Base-by-base conservation (phyloP, 1,284 basidiomycete species). In the Hemileia vastatrix region DNA sequence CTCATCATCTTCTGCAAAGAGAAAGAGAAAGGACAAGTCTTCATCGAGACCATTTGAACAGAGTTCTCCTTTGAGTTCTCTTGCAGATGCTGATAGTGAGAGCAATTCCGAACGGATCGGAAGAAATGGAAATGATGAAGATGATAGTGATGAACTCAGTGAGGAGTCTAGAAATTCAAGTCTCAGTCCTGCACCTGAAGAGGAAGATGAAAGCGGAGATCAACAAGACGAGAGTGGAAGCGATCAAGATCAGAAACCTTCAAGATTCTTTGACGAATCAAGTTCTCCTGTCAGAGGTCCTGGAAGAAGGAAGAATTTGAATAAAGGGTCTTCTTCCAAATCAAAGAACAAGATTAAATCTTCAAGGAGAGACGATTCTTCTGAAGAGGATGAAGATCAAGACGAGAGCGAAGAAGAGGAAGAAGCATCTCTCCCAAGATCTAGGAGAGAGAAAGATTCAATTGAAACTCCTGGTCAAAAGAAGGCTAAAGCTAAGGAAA, bases 111-210 rank as follows among this genome's bases (percentile, higher is more conserved):
- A 40, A 11, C 5, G 36, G 15, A 40, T 9, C 15, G 36, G 36
- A 40, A 15, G 15, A 40, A 27, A 27, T 27, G 27, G 27, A 27
- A 15, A 9, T 40, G 36, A 40, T 11, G 36, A 40, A 15, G 36
- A 40, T 40, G 36, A 40, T 15, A 40, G 36, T 15, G 36, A 40
- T 40, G 36, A 40, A 15, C 15, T 40, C 11, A 40, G 36, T 40
- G 36, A 40, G 36, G 59, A 65, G 18, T 63, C 64, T 27, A 54
- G 54, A 2, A 50, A 45, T 13, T 65, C 63, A 4, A 63, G 45
- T 18, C 24, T 60, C 27, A 67, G 67, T 45, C 63, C 66, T 18
- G 61, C 66, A 6, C 66, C 66, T 3, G 53, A 63, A 62, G 24
- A 54, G 15, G 49, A 51, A 45, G 11, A 32, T 57, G 5, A 64